These are phyloP conservation scores for Tulasnella calospora DNA, from an alignment of 768 basidiomycete species.

Conservation along the genomic window DNA sequence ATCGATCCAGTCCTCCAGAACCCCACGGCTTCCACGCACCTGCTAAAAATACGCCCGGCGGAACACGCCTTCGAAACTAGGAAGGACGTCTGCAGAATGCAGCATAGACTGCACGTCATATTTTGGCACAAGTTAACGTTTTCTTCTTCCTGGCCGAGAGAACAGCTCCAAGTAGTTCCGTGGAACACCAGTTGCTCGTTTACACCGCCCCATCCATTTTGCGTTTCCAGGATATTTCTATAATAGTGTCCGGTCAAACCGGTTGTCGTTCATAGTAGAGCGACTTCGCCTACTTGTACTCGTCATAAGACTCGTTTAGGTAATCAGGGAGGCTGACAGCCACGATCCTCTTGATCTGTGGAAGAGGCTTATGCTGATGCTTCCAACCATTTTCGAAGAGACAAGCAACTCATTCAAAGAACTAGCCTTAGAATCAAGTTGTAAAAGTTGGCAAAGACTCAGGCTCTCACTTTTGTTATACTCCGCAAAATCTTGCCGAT, in stretches of 20 bases:
- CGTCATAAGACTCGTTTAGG: not conserved
- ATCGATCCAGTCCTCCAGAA: not conserved
- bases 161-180: not conserved
- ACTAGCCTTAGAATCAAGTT: not conserved
- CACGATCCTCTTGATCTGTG: not conserved
- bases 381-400: slow-evolving; percentile 10
- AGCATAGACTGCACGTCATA: not conserved
- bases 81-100: slow-evolving; percentile 1
- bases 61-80: not conserved
- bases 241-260: not conserved
- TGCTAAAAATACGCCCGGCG: not conserved
- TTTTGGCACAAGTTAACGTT: not conserved
- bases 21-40: not conserved
- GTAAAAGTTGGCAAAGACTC: too few species aligned
- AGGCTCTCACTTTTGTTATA: not conserved
- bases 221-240: not conserved
- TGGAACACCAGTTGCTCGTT: slow-evolving; percentile 2
- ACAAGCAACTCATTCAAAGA: not conserved
- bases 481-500: not conserved
- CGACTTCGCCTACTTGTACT: not conserved
- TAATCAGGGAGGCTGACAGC: not conserved
- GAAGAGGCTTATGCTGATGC: not conserved
- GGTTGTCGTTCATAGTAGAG: not conserved
- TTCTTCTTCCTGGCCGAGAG: not conserved
- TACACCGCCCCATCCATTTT: not conserved